A percentile compares a stretch with the other conserved stretches of the same genome.
Evolutionary conservation across 2,329 filamentous ascomycete species (phyloP).

Genomic region (Malbranchea zuffiana): DNA sequence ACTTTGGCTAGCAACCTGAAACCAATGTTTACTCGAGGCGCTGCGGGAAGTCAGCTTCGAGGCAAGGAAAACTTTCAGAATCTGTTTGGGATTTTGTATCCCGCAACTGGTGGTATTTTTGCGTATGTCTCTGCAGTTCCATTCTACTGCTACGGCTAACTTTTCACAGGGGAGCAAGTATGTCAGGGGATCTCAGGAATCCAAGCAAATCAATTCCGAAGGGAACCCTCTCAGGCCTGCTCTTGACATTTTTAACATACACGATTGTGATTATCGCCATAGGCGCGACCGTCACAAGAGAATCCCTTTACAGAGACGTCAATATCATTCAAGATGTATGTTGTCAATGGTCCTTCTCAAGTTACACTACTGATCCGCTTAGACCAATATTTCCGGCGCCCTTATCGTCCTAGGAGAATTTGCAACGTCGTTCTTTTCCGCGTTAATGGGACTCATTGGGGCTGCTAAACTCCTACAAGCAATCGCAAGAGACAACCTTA

Average conservation of each 20-base stretch:
- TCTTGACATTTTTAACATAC: constrained; percentile 66
- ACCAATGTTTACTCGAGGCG: constrained; percentile 53
- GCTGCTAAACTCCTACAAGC: constrained; percentile 77
- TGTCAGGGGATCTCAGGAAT: constrained; percentile 76
- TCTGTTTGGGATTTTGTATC: constrained; percentile 77
- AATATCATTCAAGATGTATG: constrained; percentile 65
- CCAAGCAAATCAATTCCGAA: constrained; percentile 76
- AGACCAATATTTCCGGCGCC: constrained; percentile 62
- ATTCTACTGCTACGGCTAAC: constrained; percentile 44
- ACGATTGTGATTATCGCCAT: constrained; percentile 65
- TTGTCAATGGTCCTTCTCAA: constrained; percentile 3
- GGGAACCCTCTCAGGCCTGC: constrained; percentile 69
- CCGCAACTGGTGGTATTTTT: constrained; percentile 53
- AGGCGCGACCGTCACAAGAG: constrained; percentile 62
- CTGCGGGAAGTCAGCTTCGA: constrained; percentile 50
- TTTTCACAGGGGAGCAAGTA: constrained; percentile 57
- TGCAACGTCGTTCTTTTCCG: constrained; percentile 72
- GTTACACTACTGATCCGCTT: background rate
- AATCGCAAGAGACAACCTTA: constrained; percentile 63
- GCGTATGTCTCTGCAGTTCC: constrained; percentile 31
- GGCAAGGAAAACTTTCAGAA: constrained; percentile 64
- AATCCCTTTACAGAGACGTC: constrained; percentile 60
- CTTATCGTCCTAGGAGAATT: constrained; percentile 73
- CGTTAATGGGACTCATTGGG: constrained; percentile 76
- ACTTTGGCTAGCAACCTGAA: constrained; percentile 66